These are phyloP conservation scores for Candida caryicola DNA, from an alignment of 805 yeast genomes.

Conservation along the genomic window DNA sequence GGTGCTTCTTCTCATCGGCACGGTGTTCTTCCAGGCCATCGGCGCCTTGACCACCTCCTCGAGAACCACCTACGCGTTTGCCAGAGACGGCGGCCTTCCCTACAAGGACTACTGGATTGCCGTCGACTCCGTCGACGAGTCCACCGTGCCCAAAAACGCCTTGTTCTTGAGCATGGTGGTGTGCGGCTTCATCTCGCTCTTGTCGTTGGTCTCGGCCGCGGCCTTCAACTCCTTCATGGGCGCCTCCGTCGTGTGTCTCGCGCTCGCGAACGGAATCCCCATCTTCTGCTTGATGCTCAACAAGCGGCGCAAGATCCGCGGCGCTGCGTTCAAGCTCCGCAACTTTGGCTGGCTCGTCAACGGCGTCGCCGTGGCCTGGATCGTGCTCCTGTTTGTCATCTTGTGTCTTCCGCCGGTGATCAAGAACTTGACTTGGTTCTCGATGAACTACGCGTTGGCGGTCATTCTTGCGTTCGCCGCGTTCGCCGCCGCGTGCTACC, in stretches of 20 bases:
- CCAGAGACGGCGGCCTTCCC: constrained; percentile 81
- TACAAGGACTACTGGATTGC: constrained; percentile 60
- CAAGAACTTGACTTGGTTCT: constrained; percentile 31
- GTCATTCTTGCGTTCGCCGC: constrained; percentile 51
- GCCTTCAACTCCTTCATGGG: constrained; percentile 86
- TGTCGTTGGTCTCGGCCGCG: constrained; percentile 66
- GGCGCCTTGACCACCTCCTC: constrained; percentile 81
- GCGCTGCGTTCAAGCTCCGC: constrained; percentile 64
- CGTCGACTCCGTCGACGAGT: constrained; percentile 55
- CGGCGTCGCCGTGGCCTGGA: constrained; percentile 57
- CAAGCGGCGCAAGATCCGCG: constrained; percentile 58
- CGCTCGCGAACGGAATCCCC: constrained; percentile 76
- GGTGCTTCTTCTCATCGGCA: constrained; percentile 63
- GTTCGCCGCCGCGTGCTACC: constrained; percentile 51
- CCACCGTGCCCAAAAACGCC: constrained; percentile 69
- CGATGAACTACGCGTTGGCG: constrained; percentile 64
- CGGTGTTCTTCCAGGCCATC: constrained; percentile 71
- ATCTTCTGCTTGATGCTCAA: constrained; percentile 59
- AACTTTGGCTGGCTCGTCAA: constrained; percentile 65
- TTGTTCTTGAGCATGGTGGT: constrained; percentile 61
- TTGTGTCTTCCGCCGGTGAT: constrained; percentile 72
- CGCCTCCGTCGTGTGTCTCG: constrained; percentile 71
- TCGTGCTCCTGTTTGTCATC: constrained; percentile 53
- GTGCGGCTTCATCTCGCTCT: constrained; percentile 56
- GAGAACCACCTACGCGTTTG: constrained; percentile 76